phyloP scores from a whole-genome alignment of 306 rosid species.

The Alnus rubra region DNA sequence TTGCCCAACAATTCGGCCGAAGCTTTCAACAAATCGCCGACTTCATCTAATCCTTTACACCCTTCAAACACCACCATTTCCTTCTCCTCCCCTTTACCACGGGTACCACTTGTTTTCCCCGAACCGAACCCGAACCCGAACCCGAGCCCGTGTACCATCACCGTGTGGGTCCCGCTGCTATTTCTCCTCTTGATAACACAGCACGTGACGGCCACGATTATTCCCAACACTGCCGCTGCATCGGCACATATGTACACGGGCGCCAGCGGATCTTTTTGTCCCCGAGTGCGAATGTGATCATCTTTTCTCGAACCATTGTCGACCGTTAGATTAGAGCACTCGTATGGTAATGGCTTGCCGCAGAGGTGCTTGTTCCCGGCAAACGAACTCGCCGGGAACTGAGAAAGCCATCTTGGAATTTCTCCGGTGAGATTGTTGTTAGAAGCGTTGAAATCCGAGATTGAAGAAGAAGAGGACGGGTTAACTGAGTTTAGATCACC shows the following conservation, averaged over 20 bases:
- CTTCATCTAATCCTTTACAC: no score
- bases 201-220: not conserved
- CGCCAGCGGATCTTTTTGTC: not conserved
- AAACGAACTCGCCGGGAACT: constrained; percentile 15
- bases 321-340: constrained; percentile 12
- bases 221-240: not conserved
- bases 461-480: not conserved
- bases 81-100: no score
- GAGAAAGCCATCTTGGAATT: constrained; percentile 18
- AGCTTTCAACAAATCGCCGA: no score
- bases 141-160: no score
- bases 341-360: constrained; percentile 24
- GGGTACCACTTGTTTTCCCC: no score
- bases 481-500: not conserved
- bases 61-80: constrained; percentile 14
- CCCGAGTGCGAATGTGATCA: no score
- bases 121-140: no score
- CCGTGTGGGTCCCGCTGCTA: no score
- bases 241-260: not conserved
- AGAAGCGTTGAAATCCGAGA: constrained; percentile 27
- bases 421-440: constrained; percentile 30
- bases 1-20: constrained; percentile 17
- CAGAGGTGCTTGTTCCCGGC: constrained; percentile 20
- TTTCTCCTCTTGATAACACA: not conserved
- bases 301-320: not conserved